Evolutionary conservation across 768 basidiomycete genomes (phyloP), one percentile per base, ranked within the genome.

Genomic region (Boletus patriciae): DNA sequence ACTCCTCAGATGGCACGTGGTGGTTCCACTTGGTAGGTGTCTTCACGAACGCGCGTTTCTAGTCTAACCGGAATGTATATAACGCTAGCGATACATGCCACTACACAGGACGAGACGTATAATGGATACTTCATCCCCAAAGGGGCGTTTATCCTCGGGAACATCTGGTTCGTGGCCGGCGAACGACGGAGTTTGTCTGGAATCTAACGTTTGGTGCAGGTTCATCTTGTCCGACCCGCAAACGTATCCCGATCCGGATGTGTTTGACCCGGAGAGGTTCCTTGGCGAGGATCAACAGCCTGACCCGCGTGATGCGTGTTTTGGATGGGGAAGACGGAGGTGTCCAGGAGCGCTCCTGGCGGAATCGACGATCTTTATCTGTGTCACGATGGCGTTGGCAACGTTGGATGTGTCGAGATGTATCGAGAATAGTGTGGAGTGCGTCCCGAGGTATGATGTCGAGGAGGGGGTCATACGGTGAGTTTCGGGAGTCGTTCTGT

Each of bases 101-200:
- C 38, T 12, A 52, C 45, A 18, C 46, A 67, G 25, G 67, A 71
- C 9, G n/a, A 52, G 2, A 31, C 51, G 40, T 60, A 64, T 19
- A 40, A 66, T 4, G 69, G 66, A 4, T 62, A 62, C 29, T 11
- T 60, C 0, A 70, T 71, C 3, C 60, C 64, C 1, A 62, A 64
- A 15, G 69, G 66, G 23, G 36, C 55, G 0, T 9, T 38, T 13
- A 31, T 59, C 2, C 3, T 60, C 7, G 21, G 21, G 11, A 66
- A 59, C 9, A 19, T 45, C 27, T 61, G 59, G 65, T 63, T 8
- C 3, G 59, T 55, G 42, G 2, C 23, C 1, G 1, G 19, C 8
- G 23, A 25, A 2, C n/a, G n/a, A n/a, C n/a, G n/a, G n/a, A n/a
- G 6, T 19, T 16, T 2, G 3, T 18, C 8, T 33, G 23, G 25